Evolutionary conservation across 116 monocot species (phyloP).

Genomic region (Trichopus zeylanicus): DNA sequence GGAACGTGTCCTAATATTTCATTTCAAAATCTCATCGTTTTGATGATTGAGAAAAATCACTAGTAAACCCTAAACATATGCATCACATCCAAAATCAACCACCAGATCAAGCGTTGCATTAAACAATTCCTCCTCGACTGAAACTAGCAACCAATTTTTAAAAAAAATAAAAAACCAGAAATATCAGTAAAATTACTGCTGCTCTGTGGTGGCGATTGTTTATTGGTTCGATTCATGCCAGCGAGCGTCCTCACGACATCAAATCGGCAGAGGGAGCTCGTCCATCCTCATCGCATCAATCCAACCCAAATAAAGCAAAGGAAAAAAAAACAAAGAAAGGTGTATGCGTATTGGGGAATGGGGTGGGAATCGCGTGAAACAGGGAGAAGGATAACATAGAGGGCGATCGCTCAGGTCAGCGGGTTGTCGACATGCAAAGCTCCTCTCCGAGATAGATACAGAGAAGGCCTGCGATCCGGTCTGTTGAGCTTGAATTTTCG

Average conservation of each 20-base stretch:
- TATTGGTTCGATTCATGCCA: conserved; percentile 5
- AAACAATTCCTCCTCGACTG: neutral
- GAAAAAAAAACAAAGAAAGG: neutral
- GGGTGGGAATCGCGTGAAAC: too few species aligned
- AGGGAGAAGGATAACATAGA: too few species aligned
- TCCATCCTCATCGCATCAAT: conserved; percentile 1
- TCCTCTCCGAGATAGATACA: neutral
- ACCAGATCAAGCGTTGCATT: neutral
- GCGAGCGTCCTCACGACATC: conserved; percentile 1
- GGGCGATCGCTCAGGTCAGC: conserved; percentile 17
- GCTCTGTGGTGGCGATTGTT: neutral
- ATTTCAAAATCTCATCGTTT: conserved; percentile 6
- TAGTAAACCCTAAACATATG: neutral
- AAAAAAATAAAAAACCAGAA: neutral
- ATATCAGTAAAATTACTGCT: neutral
- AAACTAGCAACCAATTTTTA: neutral
- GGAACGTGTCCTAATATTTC: conserved; percentile 17
- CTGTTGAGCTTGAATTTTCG: conserved; percentile 27
- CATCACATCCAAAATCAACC: too few species aligned
- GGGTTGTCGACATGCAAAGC: conserved; percentile 18
- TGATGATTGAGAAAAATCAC: neutral
- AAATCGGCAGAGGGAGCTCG: conserved; percentile 1
- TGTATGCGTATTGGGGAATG: too few species aligned
- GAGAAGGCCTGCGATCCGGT: conserved; percentile 13
- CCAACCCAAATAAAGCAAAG: neutral